phyloP scores from a whole-genome alignment of 2,329 filamentous ascomycete species.

The Microthyrium microscopicum region DNA sequence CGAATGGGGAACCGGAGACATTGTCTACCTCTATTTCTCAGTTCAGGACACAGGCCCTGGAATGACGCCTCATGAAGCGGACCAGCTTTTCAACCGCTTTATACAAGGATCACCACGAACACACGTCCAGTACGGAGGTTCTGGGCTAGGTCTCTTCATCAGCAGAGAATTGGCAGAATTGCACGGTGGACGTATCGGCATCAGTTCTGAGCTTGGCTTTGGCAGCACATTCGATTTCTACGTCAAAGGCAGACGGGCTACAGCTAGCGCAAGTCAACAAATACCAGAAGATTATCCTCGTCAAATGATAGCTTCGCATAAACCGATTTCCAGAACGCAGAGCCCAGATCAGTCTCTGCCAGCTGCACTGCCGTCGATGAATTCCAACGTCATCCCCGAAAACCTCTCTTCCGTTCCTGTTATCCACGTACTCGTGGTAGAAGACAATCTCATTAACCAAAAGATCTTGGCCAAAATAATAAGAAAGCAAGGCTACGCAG shows the following conservation, averaged over 20 bases:
- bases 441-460: too few species aligned
- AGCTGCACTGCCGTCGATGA: too few species aligned
- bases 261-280: too few species aligned
- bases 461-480: too few species aligned
- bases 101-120: conserved; percentile 50
- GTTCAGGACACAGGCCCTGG: conserved; percentile 52
- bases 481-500: too few species aligned
- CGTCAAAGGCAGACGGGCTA: conserved; percentile 32
- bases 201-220: conserved; percentile 38
- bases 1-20: conserved; percentile 42
- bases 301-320: too few species aligned
- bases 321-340: too few species aligned
- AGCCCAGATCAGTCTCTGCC: too few species aligned
- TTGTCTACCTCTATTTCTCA: conserved; percentile 40
- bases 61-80: conserved; percentile 38
- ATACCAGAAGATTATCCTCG: too few species aligned
- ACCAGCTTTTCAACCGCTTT: conserved; percentile 48
- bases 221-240: conserved; percentile 55
- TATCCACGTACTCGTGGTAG: too few species aligned
- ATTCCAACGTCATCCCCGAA: too few species aligned
- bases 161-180: conserved; percentile 49
- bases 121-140: conserved; percentile 48
- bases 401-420: too few species aligned
- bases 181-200: conserved; percentile 54
- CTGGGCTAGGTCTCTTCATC: conserved; percentile 54